A percentile compares a stretch with the other conserved stretches of the same genome.
Evolutionary conservation across 2,329 filamentous ascomycete genomes (phyloP).

Genomic region (Alternaria sp.): DNA sequence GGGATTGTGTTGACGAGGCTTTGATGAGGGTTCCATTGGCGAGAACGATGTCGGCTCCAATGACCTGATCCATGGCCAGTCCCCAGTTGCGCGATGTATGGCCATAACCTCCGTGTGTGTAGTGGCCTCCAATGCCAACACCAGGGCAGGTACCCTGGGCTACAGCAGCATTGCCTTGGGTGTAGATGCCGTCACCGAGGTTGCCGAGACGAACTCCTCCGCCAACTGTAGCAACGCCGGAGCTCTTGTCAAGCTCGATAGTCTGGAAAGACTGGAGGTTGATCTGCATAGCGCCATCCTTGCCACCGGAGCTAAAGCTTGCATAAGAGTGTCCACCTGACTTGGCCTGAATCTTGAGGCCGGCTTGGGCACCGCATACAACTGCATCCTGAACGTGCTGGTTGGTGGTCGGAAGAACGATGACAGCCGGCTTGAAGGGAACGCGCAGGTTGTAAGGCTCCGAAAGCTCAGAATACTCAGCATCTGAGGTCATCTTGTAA

Average conservation of each 20-base stretch:
- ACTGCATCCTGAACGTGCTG: conserved; percentile 66
- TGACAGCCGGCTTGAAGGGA: conserved; percentile 59
- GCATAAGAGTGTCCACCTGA: conserved; percentile 72
- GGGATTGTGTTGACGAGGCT: conserved; percentile 45
- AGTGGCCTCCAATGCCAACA: conserved; percentile 50
- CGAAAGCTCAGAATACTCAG: conserved; percentile 36
- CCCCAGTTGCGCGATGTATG: conserved; percentile 48
- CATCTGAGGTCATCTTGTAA: conserved; percentile 37
- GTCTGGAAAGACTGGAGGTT: conserved; percentile 58
- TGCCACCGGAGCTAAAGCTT: conserved; percentile 59
- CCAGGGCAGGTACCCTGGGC: conserved; percentile 63
- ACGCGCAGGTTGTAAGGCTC: conserved; percentile 51
- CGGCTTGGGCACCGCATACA: conserved; percentile 62
- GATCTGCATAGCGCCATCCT: conserved; percentile 59
- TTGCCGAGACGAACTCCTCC: conserved; percentile 60
- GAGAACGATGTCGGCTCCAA: conserved; percentile 49
- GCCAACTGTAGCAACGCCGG: conserved; percentile 56
- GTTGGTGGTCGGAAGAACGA: conserved; percentile 63
- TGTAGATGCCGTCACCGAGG: conserved; percentile 45
- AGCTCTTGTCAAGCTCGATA: conserved; percentile 53
- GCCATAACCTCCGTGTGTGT: conserved; percentile 48
- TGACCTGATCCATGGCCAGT: conserved; percentile 47
- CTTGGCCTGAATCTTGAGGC: conserved; percentile 66
- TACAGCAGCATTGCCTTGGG: conserved; percentile 52
- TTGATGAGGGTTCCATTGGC: conserved; percentile 51